These are phyloP conservation scores for Scenedesmus sp. DNA, from an alignment of 163 green algal species.

Conservation along the genomic window DNA sequence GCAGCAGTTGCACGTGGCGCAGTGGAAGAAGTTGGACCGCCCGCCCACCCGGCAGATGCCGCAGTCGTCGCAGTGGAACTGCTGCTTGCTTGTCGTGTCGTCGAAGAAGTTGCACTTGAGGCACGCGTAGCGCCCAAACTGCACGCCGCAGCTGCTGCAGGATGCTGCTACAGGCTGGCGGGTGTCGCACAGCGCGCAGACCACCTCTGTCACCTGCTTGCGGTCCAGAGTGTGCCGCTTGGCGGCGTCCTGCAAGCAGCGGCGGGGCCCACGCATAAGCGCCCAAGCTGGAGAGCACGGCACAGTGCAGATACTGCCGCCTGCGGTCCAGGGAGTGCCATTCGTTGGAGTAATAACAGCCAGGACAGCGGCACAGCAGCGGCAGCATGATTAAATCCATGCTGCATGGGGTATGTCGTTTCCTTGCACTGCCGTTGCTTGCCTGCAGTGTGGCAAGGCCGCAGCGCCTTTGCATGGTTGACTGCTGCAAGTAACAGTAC, in stretches of 20 bases:
- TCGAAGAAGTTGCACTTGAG: slow-evolving; percentile 89
- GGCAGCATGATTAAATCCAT: too few species aligned
- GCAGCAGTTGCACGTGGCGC: slow-evolving; percentile 92
- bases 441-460: too few species aligned
- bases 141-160: slow-evolving; percentile 84
- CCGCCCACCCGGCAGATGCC: slow-evolving; percentile 95
- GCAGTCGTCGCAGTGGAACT: slow-evolving; percentile 95
- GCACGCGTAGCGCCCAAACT: slow-evolving; percentile 85
- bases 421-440: too few species aligned
- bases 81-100: slow-evolving; percentile 79
- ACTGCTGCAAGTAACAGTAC: slow-evolving; percentile 67
- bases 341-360: too few species aligned
- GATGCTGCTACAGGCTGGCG: slow-evolving; percentile 75
- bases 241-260: slow-evolving; percentile 69
- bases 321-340: slow-evolving; percentile 88
- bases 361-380: too few species aligned
- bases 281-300: slow-evolving; percentile 77
- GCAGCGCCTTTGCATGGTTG: too few species aligned
- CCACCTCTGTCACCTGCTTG: slow-evolving; percentile 82
- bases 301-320: slow-evolving; percentile 82
- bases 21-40: slow-evolving; percentile 97
- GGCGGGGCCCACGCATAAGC: slow-evolving; percentile 64
- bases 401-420: too few species aligned
- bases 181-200: slow-evolving; percentile 86
- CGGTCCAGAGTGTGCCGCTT: slow-evolving; percentile 87